A percentile compares a stretch with the other conserved stretches of the same genome.
Conservation (phyloP, 495 filamentous ascomycete species). For the Neurospora terricola region DNA sequence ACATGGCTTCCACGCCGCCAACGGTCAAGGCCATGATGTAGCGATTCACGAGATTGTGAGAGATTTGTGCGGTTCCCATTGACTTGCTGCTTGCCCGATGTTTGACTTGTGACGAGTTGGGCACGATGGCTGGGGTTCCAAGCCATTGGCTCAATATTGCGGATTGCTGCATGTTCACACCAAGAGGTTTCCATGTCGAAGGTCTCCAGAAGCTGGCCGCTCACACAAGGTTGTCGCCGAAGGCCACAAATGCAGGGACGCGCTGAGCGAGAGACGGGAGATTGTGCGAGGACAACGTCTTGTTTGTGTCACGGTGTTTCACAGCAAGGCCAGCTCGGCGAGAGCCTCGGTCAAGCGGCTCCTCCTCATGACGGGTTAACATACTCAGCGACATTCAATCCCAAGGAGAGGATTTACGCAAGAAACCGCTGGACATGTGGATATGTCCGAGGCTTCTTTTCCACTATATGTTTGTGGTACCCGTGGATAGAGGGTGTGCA, state of each 20-base stretch:
- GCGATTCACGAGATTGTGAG: not conserved
- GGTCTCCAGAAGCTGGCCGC: slow-evolving; percentile 7
- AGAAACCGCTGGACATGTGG: not conserved
- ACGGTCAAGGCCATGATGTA: not conserved
- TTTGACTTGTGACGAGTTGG: slow-evolving; percentile 9
- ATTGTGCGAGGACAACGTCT: slow-evolving; percentile 4
- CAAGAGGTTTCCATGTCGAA: slow-evolving; percentile 11
- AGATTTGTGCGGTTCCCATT: not conserved
- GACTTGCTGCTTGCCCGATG: slow-evolving; percentile 6
- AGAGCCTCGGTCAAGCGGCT: slow-evolving; percentile 6
- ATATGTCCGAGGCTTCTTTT: not conserved
- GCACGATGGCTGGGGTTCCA: slow-evolving; percentile 9
- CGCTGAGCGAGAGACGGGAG: slow-evolving; percentile 1
- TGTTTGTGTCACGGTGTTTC: slow-evolving; percentile 6
- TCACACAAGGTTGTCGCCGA: slow-evolving; percentile 8
- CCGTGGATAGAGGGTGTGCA: not conserved
- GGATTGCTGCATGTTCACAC: slow-evolving; percentile 13
- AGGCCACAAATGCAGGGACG: slow-evolving; percentile 11
- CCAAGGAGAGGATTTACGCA: not conserved
- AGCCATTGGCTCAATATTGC: slow-evolving; percentile 15
- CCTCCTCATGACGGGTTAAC: slow-evolving; percentile 9
- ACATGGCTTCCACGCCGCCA: not conserved
- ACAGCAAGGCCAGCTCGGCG: not conserved
- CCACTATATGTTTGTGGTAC: not conserved
- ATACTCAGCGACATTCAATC: not conserved